Percentiles rank a stretch among this genome's conserved stretches.
phyloP scores from a whole-genome alignment of 1,284 basidiomycete genomes.

The Bothia castanella region DNA sequence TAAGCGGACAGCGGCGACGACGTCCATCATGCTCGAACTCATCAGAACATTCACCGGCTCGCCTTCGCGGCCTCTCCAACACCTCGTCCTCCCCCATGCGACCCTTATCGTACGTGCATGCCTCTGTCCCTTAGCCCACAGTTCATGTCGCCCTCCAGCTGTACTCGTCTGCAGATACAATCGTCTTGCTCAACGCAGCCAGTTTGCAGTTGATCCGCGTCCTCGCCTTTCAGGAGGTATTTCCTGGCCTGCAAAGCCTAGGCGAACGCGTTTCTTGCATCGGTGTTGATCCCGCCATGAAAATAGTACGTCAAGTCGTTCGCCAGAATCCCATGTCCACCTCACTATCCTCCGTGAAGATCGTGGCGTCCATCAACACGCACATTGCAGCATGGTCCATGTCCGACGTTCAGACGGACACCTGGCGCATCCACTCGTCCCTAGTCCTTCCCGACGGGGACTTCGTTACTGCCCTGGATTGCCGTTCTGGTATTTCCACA shows the following conservation, averaged over 20 bases:
- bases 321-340: constrained; percentile 14
- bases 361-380: constrained; percentile 63
- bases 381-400: constrained; percentile 71
- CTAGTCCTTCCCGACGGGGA: constrained; percentile 56
- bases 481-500: constrained; percentile 55
- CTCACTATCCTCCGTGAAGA: constrained; percentile 39
- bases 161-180: constrained; percentile 64
- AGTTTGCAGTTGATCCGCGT: constrained; percentile 59
- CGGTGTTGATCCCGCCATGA: constrained; percentile 70
- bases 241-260: constrained; percentile 51
- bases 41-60: constrained; percentile 53
- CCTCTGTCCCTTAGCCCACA: not conserved
- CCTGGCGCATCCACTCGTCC: constrained; percentile 78
- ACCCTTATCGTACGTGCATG: constrained; percentile 53
- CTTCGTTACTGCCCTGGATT: constrained; percentile 59
- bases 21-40: constrained; percentile 54
- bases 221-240: constrained; percentile 73
- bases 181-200: constrained; percentile 65
- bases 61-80: constrained; percentile 53
- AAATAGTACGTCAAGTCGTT: constrained; percentile 53
- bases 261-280: constrained; percentile 54
- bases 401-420: constrained; percentile 54
- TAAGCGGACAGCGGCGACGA: too few species aligned
- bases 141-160: constrained; percentile 40
- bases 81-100: constrained; percentile 51